Conservation (phyloP, 805 yeast species). For the Geotrichum ghanense region DNA sequence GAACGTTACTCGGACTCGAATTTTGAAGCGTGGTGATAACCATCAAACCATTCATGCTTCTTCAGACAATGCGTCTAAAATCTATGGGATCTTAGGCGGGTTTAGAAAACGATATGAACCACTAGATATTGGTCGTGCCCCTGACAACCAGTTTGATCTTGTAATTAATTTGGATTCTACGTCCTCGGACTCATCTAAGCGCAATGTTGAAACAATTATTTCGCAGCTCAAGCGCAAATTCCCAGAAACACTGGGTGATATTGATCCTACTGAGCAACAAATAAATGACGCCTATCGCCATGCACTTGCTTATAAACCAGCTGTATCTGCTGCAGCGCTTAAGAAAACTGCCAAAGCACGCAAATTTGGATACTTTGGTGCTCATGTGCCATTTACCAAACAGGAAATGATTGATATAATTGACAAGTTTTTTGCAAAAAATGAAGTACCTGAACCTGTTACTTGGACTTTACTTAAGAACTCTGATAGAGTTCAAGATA, state of each 20-base stretch:
- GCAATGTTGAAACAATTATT: conserved; percentile 30
- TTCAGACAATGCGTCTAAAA: conserved; percentile 35
- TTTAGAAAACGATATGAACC: conserved; percentile 63
- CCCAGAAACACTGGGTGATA: conserved; percentile 25
- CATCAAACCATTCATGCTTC: conserved; percentile 69
- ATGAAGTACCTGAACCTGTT: conserved; percentile 4
- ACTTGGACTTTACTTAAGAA: conserved; percentile 10
- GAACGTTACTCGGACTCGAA: conserved; percentile 47
- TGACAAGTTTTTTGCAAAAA: conserved; percentile 12
- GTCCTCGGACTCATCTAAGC: conserved; percentile 41
- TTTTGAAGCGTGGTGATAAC: conserved; percentile 64
- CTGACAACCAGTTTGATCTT: conserved; percentile 58
- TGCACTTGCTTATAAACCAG: conserved; percentile 48
- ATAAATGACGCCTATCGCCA: conserved; percentile 36
- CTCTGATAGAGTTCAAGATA: conserved; percentile 8
- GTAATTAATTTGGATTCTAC: conserved; percentile 44
- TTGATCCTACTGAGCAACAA: conserved; percentile 23
- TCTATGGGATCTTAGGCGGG: conserved; percentile 57
- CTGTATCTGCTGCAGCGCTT: conserved; percentile 27
- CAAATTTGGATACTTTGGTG: conserved; percentile 36
- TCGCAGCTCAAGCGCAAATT: conserved; percentile 35
- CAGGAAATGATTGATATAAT: conserved; percentile 11
- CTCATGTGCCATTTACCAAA: conserved; percentile 10
- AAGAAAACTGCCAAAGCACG: conserved; percentile 8
- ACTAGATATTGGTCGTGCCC: conserved; percentile 33